Conservation (phyloP, 805 yeast genomes). For the Pichia scutulata region DNA sequence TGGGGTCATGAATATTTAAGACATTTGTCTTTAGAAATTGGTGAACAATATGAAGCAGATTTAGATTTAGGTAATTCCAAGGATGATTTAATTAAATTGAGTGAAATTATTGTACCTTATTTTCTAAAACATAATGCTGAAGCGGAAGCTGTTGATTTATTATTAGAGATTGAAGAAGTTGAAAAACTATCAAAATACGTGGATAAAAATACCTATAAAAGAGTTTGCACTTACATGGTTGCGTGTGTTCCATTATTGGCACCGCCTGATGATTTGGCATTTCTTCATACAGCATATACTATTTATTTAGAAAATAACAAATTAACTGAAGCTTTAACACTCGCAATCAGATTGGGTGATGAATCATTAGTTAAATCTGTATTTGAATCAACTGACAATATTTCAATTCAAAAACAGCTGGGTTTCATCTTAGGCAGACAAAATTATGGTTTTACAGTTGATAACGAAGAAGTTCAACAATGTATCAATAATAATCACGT, state of each 20-base stretch:
- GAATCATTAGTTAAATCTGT: constrained; percentile 70
- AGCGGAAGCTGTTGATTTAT: constrained; percentile 94
- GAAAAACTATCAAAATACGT: constrained; percentile 77
- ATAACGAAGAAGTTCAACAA: constrained; percentile 69
- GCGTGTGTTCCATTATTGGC: constrained; percentile 95
- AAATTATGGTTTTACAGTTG: constrained; percentile 69
- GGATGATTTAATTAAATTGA: constrained; percentile 45
- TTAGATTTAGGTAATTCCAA: constrained; percentile 25
- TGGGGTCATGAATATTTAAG: constrained; percentile 99
- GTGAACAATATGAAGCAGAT: constrained; percentile 66
- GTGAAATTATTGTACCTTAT: constrained; percentile 76
- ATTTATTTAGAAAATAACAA: constrained; percentile 74
- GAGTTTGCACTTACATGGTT: constrained; percentile 92
- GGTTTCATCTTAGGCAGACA: constrained; percentile 86
- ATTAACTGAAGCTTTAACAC: constrained; percentile 80
- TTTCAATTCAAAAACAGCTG: constrained; percentile 73
- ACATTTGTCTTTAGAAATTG: constrained; percentile 91
- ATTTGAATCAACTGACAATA: constrained; percentile 72
- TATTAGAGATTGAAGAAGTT: constrained; percentile 82
- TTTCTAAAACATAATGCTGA: constrained; percentile 94
- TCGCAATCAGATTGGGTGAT: constrained; percentile 86
- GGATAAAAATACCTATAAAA: constrained; percentile 72
- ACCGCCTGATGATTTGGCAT: constrained; percentile 85
- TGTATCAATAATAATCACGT: constrained; percentile 74
- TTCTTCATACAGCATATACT: constrained; percentile 80